Evolutionary conservation across 2,329 filamentous ascomycete genomes (phyloP).

Genomic region (Aspergillus hiratsukae): DNA sequence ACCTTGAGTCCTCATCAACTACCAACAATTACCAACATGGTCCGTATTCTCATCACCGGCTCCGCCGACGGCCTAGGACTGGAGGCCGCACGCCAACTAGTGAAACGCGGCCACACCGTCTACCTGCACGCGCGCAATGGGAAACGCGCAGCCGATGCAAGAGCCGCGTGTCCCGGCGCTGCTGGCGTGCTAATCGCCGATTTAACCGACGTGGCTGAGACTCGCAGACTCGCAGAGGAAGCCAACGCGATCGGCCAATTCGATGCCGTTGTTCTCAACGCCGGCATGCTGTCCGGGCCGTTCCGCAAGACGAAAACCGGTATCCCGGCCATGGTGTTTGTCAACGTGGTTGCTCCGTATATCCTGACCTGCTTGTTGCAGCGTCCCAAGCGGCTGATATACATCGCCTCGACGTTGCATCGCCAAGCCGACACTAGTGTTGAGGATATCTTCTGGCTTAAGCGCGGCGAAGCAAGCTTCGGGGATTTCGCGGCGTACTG

Average conservation of each 20-base stretch:
- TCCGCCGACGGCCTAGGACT: constrained; percentile 54
- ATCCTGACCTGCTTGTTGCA: constrained; percentile 48
- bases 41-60: constrained; percentile 51
- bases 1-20: background rate
- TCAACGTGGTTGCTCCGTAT: constrained; percentile 56
- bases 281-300: constrained; percentile 45
- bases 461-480: constrained; percentile 32
- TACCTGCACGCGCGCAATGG: constrained; percentile 53
- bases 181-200: constrained; percentile 50
- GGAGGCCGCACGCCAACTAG: constrained; percentile 47
- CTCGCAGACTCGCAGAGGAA: constrained; percentile 47
- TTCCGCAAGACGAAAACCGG: constrained; percentile 38
- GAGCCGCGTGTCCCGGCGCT: constrained; percentile 45
- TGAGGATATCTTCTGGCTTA: constrained; percentile 37
- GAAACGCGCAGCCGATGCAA: constrained; percentile 48
- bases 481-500: constrained; percentile 42
- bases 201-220: constrained; percentile 47
- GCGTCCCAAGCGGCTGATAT: constrained; percentile 49
- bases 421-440: constrained; percentile 40
- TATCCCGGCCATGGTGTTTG: constrained; percentile 46
- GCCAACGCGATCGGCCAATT: constrained; percentile 49
- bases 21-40: constrained; percentile 29
- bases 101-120: constrained; percentile 49
- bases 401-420: constrained; percentile 50
- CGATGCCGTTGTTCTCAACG: constrained; percentile 56